Base-by-base conservation (phyloP, 192 early-diverging fungal genomes). In the Coemansia sp. region DNA sequence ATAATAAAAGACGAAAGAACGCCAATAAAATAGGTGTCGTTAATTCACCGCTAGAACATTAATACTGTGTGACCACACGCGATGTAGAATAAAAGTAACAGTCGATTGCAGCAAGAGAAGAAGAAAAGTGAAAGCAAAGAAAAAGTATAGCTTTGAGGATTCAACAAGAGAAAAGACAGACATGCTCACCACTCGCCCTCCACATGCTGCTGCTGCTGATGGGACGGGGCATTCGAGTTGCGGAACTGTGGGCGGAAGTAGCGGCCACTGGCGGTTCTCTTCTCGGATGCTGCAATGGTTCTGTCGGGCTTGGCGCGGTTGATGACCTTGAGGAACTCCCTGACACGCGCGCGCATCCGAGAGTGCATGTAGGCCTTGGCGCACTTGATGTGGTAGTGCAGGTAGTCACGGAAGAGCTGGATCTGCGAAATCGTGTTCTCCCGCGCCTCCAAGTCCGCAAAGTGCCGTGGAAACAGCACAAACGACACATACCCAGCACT, bases 341-440 rank as follows among this genome's bases (percentile, higher is more conserved):
- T 89, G 49, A 99, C 97, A 44, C 97, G 89, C 54, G 93, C 89
- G 56, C 97, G 84, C 95, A 99, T 96, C 48, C 97, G 90, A 16
- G 95, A 95, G 83, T 98, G 95, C 95, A 99, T 95, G 73, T 98
- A 99, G 0, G 97, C 94, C 85, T 99, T 99, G 54, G 95, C 94
- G 61, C 94, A 95, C 85, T 99, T 99, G 85, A 99, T 97, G 71
- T 99, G 97, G 83, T 97, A 99, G 77, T 99, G 97, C 65, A 99
- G 85, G 81, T 97, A 99, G 84, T 99, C 95, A 47, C 96, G 87
- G 91, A 97, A 98, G 63, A 98, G 87, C 81, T 95, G 96, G 72
- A 98, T 95, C 69, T 92, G 89, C 41, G 96, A 98, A 52, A 98
- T 98, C 7, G 93, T 93, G 62, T 92, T 92, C 71, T 95, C 92